Percentiles rank a stretch among this genome's conserved stretches.
phyloP scores from a whole-genome alignment of 768 basidiomycete species.

The Leccinum subgranulosum region DNA sequence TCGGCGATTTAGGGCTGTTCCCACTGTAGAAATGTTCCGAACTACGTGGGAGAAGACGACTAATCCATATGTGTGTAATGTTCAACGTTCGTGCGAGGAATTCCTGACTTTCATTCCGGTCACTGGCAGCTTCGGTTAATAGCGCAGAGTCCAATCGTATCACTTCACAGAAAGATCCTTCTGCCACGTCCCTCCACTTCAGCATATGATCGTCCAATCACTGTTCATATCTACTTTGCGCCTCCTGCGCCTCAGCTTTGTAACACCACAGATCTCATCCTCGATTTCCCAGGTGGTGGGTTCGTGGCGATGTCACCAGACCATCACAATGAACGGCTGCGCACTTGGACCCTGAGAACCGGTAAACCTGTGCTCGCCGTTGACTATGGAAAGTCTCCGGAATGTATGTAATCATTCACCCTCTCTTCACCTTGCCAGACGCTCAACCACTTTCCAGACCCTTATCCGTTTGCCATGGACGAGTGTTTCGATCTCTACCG shows the following conservation, averaged over 20 bases:
- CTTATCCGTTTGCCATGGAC: constrained; percentile 95
- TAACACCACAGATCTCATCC: constrained; percentile 72
- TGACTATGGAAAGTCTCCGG: constrained; percentile 96
- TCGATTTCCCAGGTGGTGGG: constrained; percentile 95
- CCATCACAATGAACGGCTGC: constrained; percentile 92
- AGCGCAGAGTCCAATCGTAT: constrained; percentile 54
- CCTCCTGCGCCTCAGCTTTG: constrained; percentile 62
- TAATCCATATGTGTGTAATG: constrained; percentile 86
- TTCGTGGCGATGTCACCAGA: constrained; percentile 96
- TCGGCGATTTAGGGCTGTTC: constrained; percentile 86
- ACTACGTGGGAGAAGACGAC: constrained; percentile 96
- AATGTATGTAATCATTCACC: constrained; percentile 73
- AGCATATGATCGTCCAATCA: constrained; percentile 77
- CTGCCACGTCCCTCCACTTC: constrained; percentile 79
- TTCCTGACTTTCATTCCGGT: constrained; percentile 8
- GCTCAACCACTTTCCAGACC: constrained; percentile 52
- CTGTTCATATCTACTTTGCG: constrained; percentile 79
- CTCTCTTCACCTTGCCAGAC: neutral
- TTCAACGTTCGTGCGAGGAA: constrained; percentile 21
- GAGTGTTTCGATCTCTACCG: constrained; percentile 91
- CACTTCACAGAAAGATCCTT: constrained; percentile 70
- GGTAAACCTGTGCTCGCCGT: constrained; percentile 79
- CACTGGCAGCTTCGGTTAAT: constrained; percentile 57
- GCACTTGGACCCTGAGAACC: constrained; percentile 79
- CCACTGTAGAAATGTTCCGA: constrained; percentile 95